phyloP scores from a whole-genome alignment of 75 land plant species.

The Picea glauca region DNA sequence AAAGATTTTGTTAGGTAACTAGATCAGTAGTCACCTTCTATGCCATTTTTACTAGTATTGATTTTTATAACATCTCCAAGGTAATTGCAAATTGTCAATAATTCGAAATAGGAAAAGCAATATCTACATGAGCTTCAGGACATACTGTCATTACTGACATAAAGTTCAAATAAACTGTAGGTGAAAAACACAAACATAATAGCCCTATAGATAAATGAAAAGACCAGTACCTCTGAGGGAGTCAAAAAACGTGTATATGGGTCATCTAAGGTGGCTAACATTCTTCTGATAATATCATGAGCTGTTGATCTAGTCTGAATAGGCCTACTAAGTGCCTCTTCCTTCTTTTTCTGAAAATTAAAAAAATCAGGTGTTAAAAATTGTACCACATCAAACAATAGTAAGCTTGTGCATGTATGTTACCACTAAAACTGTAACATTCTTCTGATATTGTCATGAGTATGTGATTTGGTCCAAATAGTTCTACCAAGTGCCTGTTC shows the following conservation, averaged over 20 bases:
- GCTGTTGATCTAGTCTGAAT: slow-evolving; percentile 73
- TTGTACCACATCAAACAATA: slow-evolving; percentile 12
- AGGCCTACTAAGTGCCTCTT: slow-evolving; percentile 48
- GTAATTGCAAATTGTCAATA: not conserved
- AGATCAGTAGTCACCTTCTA: too few species aligned
- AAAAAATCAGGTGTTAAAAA: slow-evolving; percentile 8
- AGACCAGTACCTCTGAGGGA: slow-evolving; percentile 55
- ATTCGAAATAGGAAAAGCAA: too few species aligned
- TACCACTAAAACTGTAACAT: not conserved
- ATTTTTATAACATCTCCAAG: not conserved
- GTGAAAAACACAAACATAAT: not conserved
- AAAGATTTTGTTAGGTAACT: too few species aligned
- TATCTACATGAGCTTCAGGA: not conserved
- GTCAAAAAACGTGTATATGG: slow-evolving; percentile 91
- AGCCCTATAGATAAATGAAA: not conserved
- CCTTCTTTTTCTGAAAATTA: slow-evolving; percentile 65
- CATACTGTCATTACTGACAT: not conserved
- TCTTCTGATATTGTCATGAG: slow-evolving; percentile 62
- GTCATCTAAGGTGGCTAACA: slow-evolving; percentile 80
- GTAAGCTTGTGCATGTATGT: not conserved
- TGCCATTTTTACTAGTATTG: not conserved
- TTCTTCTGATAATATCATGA: slow-evolving; percentile 64
- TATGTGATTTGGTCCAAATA: slow-evolving; percentile 63
- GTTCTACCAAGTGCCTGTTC: slow-evolving; percentile 49
- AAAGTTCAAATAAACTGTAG: not conserved